Conservation (phyloP, 2,329 filamentous ascomycete species). For the Magnaporthiopsis incrustans region DNA sequence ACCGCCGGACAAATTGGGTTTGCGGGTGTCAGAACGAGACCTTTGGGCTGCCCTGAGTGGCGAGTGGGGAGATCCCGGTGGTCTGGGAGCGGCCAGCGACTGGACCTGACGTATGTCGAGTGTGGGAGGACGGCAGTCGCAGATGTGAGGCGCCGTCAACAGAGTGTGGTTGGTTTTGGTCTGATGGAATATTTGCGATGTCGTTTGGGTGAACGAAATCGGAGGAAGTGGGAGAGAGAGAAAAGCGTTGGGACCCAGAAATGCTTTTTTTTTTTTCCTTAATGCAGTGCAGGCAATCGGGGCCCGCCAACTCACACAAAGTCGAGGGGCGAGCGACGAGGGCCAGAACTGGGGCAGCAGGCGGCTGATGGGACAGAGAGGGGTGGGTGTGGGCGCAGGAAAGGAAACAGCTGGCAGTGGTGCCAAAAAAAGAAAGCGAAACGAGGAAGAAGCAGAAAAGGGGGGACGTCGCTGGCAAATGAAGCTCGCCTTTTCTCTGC, state of each 20-base stretch:
- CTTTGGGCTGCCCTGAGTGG: background rate
- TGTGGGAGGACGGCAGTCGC: background rate
- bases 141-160: background rate
- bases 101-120: background rate
- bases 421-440: background rate
- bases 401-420: background rate
- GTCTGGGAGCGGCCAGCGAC: slow-evolving; percentile 3
- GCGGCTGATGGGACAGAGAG: background rate
- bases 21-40: background rate
- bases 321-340: background rate
- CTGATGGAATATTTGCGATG: background rate
- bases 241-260: slow-evolving; percentile 3
- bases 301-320: background rate
- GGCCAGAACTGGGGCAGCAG: background rate
- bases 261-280: slow-evolving; percentile 1
- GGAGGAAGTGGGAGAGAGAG: background rate
- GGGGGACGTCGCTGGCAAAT: background rate
- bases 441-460: background rate
- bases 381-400: background rate
- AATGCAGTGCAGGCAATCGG: slow-evolving; percentile 1
- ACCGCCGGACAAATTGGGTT: background rate
- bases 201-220: slow-evolving; percentile 1
- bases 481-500: background rate
- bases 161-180: background rate
- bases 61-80: slow-evolving; percentile 6